Evolutionary conservation across 2,329 filamentous ascomycete genomes (phyloP).

Genomic region (Metarhizium brunneum): DNA sequence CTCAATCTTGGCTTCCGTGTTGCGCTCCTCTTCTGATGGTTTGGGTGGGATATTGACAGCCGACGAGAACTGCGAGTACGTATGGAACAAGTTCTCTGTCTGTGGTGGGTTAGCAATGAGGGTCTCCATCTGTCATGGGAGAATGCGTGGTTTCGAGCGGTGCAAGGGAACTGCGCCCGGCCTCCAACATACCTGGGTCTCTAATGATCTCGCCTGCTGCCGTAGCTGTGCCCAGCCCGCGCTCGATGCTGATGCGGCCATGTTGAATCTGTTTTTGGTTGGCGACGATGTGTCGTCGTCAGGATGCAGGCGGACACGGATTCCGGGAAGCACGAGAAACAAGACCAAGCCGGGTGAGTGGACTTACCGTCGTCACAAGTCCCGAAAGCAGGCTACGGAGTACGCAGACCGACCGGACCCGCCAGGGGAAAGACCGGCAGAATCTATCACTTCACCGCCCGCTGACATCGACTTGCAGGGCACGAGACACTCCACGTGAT

Average conservation of each 20-base stretch:
- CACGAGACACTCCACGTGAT: constrained; percentile 18
- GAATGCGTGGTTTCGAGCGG: neutral
- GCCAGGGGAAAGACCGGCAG: neutral
- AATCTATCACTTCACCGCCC: neutral
- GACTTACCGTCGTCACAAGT: neutral
- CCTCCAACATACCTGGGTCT: constrained; percentile 63
- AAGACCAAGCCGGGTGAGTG: neutral
- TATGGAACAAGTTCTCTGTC: constrained; percentile 77
- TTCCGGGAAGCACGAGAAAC: constrained; percentile 2
- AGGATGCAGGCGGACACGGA: neutral
- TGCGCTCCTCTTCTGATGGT: constrained; percentile 74
- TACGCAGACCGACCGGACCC: neutral
- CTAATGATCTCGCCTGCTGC: constrained; percentile 80
- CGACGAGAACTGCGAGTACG: constrained; percentile 84
- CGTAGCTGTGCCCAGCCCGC: constrained; percentile 87
- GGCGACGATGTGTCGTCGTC: neutral
- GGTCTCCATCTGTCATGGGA: no score
- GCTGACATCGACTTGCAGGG: neutral
- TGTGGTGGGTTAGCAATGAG: constrained; percentile 24
- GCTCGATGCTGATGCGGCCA: constrained; percentile 44
- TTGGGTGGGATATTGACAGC: constrained; percentile 71
- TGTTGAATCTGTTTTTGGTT: constrained; percentile 17
- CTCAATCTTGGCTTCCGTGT: constrained; percentile 71
- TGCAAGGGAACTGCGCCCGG: neutral
- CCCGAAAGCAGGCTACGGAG: no score